Evolutionary conservation across 495 filamentous ascomycete genomes (phyloP), one percentile per base, ranked within the genome.

Genomic region (Hamigera avellanea): DNA sequence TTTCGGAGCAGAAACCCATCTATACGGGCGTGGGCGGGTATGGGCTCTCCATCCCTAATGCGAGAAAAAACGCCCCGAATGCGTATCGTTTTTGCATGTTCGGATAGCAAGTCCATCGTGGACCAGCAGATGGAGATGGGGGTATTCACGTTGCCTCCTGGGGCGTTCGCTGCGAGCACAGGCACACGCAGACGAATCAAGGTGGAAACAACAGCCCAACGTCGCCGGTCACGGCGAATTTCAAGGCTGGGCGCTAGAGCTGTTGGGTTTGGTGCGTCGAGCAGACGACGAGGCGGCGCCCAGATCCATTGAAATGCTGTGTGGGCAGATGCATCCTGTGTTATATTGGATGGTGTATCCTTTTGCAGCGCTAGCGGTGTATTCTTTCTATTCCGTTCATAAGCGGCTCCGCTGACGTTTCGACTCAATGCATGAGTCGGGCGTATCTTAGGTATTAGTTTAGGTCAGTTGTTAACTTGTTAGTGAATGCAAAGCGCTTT

Each of bases 1-100:
- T 78, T 12, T 69, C 66, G 0, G 46, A 61, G 32, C 53, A 55
- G 26, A 49, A 45, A 43, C 75, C 73, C 6, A 37, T 53, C 12
- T 76, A 73, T 46, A 63, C 63, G 4, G 71, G 74, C 10, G 42
- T 76, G 16, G 19, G 32, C 16, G 39, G 49, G 14, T 29, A 41
- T 31, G 27, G 8, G 0, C 43, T 43, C 30, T 30, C n/a, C 3
- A 46, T 46, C 8, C 43, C 43, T 5, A 35, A 50, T 31, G 47
- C 43, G 12, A 34, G 42, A 34, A 33, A 42, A 8, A 37, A 29
- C 7, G 35, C 46, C 8, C 46, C 45, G 6, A 18, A 33, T 35
- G 45, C 2, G 39, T 40, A 1, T 46, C 44, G 6, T 51, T 2
- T 48, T 45, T 18, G 41, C 43, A 1, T 47, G 44, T 14, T 50